These are phyloP conservation scores for Colletotrichum costaricense DNA, from an alignment of 2,329 filamentous ascomycete genomes.

Conservation along the genomic window DNA sequence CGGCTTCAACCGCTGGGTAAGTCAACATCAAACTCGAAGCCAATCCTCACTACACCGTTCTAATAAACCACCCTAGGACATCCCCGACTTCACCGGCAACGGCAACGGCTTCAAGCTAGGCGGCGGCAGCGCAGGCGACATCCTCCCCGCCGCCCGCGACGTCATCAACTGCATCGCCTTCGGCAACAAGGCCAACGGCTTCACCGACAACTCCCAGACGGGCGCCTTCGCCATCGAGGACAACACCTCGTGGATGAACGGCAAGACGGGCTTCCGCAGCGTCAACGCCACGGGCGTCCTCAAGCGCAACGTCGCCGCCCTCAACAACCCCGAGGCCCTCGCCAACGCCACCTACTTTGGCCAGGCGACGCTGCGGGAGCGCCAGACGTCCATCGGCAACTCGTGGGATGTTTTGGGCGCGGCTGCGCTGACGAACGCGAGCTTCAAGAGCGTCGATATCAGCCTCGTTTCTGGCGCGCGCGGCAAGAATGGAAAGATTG, in stretches of 20 bases:
- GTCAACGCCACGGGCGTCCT: slow-evolving; percentile 28
- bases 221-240: slow-evolving; percentile 23
- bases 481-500: slow-evolving; percentile 30
- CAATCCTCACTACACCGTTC: background rate
- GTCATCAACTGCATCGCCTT: slow-evolving; percentile 58
- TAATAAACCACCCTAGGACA: background rate
- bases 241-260: slow-evolving; percentile 26
- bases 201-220: slow-evolving; percentile 50
- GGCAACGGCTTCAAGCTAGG: slow-evolving; percentile 63
- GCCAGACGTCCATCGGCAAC: slow-evolving; percentile 23
- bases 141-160: slow-evolving; percentile 53
- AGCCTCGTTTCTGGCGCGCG: slow-evolving; percentile 21
- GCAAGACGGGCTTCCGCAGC: slow-evolving; percentile 25
- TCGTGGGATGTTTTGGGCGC: slow-evolving; percentile 17
- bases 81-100: slow-evolving; percentile 48
- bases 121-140: slow-evolving; percentile 47
- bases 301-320: slow-evolving; percentile 30
- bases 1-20: slow-evolving; percentile 55
- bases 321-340: slow-evolving; percentile 14
- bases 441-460: slow-evolving; percentile 30
- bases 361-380: slow-evolving; percentile 18
- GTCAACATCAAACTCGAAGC: background rate
- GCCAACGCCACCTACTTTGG: slow-evolving; percentile 23
- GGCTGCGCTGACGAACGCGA: slow-evolving; percentile 8
- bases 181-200: slow-evolving; percentile 55